These are phyloP conservation scores for Diaporthe batatas DNA, from an alignment of 2,329 filamentous ascomycete genomes.

Conservation along the genomic window DNA sequence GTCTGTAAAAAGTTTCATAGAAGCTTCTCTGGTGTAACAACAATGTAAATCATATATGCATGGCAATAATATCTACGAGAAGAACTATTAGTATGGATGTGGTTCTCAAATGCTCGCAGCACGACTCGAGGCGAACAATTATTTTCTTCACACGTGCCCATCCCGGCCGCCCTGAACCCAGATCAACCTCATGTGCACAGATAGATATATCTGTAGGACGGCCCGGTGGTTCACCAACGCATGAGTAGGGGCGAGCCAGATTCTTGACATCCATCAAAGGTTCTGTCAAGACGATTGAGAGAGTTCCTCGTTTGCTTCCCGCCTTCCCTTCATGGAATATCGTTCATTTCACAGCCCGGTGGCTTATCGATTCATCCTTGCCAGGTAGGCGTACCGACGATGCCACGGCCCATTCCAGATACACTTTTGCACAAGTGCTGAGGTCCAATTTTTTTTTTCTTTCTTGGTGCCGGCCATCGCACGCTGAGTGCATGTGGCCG, in stretches of 20 bases:
- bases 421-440: background rate
- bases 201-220: background rate
- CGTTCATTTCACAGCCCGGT: background rate
- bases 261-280: background rate
- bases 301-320: background rate
- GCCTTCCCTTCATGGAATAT: background rate
- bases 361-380: background rate
- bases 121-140: background rate
- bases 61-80: background rate
- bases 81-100: background rate
- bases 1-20: background rate
- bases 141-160: background rate
- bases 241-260: background rate
- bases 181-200: background rate
- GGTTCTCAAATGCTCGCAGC: background rate
- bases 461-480: slow-evolving; percentile 3
- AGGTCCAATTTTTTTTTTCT: background rate
- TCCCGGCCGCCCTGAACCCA: background rate
- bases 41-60: background rate
- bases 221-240: background rate
- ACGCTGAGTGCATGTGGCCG: slow-evolving; percentile 16
- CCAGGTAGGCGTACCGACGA: background rate
- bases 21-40: background rate
- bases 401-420: background rate
- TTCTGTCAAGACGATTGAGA: background rate